Conservation (phyloP, 2,329 filamentous ascomycete genomes). For the Fusarium virguliforme region DNA sequence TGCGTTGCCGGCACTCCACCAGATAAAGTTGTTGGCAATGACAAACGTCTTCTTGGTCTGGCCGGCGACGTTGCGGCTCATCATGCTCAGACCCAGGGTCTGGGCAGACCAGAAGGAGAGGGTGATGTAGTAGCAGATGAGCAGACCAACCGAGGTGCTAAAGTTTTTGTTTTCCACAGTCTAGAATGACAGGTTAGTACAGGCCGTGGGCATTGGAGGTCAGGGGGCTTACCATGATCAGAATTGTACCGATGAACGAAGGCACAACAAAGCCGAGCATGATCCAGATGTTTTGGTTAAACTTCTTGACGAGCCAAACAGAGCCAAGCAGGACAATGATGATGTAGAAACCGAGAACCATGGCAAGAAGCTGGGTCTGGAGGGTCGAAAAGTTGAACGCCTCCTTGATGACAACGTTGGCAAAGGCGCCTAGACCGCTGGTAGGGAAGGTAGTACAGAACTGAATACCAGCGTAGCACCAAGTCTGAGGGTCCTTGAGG, state of each 20-base stretch:
- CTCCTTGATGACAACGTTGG: conserved; percentile 81
- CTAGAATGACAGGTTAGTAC: conserved; percentile 17
- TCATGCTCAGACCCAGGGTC: conserved; percentile 76
- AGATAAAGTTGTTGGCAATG: conserved; percentile 79
- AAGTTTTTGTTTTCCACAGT: conserved; percentile 73
- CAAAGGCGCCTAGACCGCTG: conserved; percentile 80
- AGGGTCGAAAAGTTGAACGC: conserved; percentile 75
- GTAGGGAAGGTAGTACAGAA: conserved; percentile 83
- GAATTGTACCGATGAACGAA: conserved; percentile 80
- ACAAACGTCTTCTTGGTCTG: conserved; percentile 81
- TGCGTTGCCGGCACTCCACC: conserved; percentile 79
- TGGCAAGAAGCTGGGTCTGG: conserved; percentile 80
- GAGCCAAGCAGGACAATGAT: conserved; percentile 78
- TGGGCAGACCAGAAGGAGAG: conserved; percentile 85
- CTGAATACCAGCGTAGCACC: conserved; percentile 76
- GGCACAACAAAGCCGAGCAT: conserved; percentile 79
- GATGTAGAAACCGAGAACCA: conserved; percentile 83
- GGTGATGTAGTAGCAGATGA: conserved; percentile 83
- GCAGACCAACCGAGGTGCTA: conserved; percentile 74
- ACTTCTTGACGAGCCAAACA: conserved; percentile 78
- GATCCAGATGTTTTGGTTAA: conserved; percentile 76
- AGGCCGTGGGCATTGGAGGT: neutral
- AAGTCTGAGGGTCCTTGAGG: conserved; percentile 76
- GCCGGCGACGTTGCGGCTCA: conserved; percentile 79
- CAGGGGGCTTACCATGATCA: conserved; percentile 68